These are phyloP conservation scores for Ascoidea asiatica DNA, from an alignment of 805 yeast genomes.

Conservation along the genomic window DNA sequence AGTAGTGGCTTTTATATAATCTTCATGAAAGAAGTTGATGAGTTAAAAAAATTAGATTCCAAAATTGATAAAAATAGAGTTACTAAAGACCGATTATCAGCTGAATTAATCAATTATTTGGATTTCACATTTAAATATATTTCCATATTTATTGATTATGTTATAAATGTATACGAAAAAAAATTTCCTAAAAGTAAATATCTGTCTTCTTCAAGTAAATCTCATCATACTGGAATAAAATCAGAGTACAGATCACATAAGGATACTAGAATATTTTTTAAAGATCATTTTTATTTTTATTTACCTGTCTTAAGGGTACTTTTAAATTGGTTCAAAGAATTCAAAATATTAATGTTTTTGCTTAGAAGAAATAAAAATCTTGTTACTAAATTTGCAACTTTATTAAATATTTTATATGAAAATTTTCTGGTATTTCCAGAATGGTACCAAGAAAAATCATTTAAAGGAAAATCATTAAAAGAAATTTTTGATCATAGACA, in stretches of 20 bases:
- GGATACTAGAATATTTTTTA: background rate
- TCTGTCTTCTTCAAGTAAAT: background rate
- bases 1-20: constrained; percentile 24
- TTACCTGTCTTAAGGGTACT: constrained; percentile 33
- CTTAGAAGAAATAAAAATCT: constrained; percentile 20
- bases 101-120: constrained; percentile 16
- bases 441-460: background rate
- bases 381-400: constrained; percentile 16
- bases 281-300: constrained; percentile 8
- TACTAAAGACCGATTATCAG: background rate
- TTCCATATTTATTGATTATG: constrained; percentile 19
- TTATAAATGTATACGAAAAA: constrained; percentile 9
- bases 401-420: constrained; percentile 17
- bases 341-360: constrained; percentile 26
- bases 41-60: background rate
- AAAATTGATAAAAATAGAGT: background rate
- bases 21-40: constrained; percentile 5
- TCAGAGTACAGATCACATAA: background rate
- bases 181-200: background rate
- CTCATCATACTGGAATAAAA: background rate
- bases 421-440: constrained; percentile 5
- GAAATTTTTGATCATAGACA: constrained; percentile 21
- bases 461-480: background rate
- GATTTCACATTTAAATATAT: constrained; percentile 28
- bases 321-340: constrained; percentile 43